Conservation (phyloP, 2,329 filamentous ascomycete genomes). For the Pseudocercospora crystallina region DNA sequence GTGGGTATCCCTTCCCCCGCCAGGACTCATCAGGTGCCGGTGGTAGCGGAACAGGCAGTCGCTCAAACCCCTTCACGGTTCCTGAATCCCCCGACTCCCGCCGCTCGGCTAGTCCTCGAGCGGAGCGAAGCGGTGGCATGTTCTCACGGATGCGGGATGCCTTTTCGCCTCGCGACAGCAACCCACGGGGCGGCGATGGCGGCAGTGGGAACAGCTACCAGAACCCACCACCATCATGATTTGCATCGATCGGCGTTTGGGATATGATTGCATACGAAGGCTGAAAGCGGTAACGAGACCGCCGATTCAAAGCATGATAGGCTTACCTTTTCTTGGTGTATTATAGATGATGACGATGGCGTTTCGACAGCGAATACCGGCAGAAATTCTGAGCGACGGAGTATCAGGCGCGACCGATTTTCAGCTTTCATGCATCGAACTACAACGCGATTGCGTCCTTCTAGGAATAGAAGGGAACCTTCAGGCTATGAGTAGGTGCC, state of each 20-base stretch:
- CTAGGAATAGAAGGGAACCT: not conserved
- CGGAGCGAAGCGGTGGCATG: conserved; percentile 22
- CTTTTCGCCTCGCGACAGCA: conserved; percentile 22
- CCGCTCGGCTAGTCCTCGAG: conserved; percentile 15
- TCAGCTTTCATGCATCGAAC: conserved; percentile 6
- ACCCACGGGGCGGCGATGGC: conserved; percentile 7
- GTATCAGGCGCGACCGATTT: conserved; percentile 9
- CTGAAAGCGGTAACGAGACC: not conserved
- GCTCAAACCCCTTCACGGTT: conserved; percentile 21
- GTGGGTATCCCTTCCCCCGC: conserved; percentile 23
- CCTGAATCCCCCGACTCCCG: conserved; percentile 19
- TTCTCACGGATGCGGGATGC: conserved; percentile 37
- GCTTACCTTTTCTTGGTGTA: conserved; percentile 8
- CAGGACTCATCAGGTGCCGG: conserved; percentile 15
- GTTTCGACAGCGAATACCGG: conserved; percentile 9
- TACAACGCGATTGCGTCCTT: not conserved
- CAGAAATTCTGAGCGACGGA: conserved; percentile 3
- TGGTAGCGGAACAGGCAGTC: conserved; percentile 23
- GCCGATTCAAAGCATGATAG: conserved; percentile 8
- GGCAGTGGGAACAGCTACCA: not conserved
- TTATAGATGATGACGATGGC: conserved; percentile 12
- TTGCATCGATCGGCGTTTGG: not conserved
- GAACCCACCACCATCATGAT: not conserved
- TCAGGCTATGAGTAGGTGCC: conserved; percentile 2
- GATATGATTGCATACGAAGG: not conserved